Evolutionary conservation across 2,329 filamentous ascomycete genomes (phyloP).

Genomic region (Bipolaris bicolor): DNA sequence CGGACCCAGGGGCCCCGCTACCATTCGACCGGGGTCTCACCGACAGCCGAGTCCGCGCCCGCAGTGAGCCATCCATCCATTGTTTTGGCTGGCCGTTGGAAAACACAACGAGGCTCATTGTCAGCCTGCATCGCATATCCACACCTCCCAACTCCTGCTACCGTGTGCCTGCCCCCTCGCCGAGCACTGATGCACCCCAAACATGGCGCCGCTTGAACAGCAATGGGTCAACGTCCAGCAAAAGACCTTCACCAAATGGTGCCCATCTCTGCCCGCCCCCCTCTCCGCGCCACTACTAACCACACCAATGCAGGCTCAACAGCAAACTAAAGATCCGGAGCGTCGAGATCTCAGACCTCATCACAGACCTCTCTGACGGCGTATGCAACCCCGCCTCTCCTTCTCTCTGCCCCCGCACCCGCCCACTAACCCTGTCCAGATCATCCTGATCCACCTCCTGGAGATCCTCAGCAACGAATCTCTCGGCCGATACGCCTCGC

Average conservation of each 20-base stretch:
- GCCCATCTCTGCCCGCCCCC: conserved; percentile 35
- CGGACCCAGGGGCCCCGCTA: conserved; percentile 24
- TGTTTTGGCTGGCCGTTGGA: conserved; percentile 39
- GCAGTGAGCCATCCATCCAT: conserved; percentile 31
- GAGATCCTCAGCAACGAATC: conserved; percentile 95
- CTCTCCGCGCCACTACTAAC: conserved; percentile 27
- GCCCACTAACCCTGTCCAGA: conserved; percentile 57
- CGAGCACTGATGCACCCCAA: conserved; percentile 37
- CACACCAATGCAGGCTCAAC: conserved; percentile 73
- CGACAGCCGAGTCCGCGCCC: conserved; percentile 37
- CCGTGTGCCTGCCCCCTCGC: conserved; percentile 19
- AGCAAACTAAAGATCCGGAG: conserved; percentile 84
- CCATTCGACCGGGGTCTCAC: conserved; percentile 21
- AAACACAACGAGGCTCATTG: conserved; percentile 31
- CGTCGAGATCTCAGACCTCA: conserved; percentile 83
- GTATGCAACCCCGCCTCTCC: conserved; percentile 62
- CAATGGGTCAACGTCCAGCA: conserved; percentile 82
- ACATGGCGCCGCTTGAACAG: conserved; percentile 61
- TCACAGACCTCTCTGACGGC: conserved; percentile 89
- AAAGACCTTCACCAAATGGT: conserved; percentile 99
- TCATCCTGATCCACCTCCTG: conserved; percentile 93
- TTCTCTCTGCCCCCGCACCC: conserved; percentile 13
- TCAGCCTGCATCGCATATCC: conserved; percentile 24
- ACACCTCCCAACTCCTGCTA: conserved; percentile 30
- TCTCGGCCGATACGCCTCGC: conserved; percentile 93